Evolutionary conservation across 345 rosid genomes (phyloP).

Genomic region (Cardiospermum halicacabum): DNA sequence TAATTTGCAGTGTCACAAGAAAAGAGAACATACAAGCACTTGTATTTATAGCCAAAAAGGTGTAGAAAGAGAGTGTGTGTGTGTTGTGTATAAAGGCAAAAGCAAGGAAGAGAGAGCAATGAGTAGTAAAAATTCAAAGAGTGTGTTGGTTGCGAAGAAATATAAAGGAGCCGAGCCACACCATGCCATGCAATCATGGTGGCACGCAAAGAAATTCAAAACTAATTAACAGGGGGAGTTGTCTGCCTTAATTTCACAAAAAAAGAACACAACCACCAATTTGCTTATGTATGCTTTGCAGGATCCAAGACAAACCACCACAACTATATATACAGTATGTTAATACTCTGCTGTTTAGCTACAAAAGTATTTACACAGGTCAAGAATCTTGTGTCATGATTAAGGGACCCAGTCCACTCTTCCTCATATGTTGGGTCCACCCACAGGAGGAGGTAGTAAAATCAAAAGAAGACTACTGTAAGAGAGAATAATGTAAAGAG

Average conservation of each 20-base stretch:
- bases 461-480: conserved; percentile 9
- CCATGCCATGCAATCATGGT: conserved; percentile 47
- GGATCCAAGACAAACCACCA: conserved; percentile 12
- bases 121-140: conserved; percentile 19
- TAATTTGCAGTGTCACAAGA: neutral
- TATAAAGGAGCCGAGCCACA: conserved; percentile 6
- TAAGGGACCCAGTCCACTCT: conserved; percentile 19
- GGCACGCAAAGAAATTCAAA: conserved; percentile 29
- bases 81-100: neutral
- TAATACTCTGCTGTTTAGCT: conserved; percentile 10
- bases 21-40: conserved; percentile 1
- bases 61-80: conserved; percentile 8
- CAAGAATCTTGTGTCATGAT: conserved; percentile 26
- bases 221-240: conserved; percentile 11
- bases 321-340: too few relatives aligned
- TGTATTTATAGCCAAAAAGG: conserved; percentile 41
- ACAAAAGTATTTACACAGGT: conserved; percentile 14
- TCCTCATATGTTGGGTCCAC: conserved; percentile 2
- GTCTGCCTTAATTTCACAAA: conserved; percentile 37
- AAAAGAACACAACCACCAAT: conserved; percentile 21
- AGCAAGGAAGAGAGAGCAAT: conserved; percentile 8
- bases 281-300: conserved; percentile 4
- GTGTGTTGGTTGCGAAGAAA: neutral
- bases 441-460: too few relatives aligned
- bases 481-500: conserved; percentile 35